A percentile compares a stretch with the other conserved stretches of the same genome.
phyloP scores from a whole-genome alignment of 2,329 filamentous ascomycete species.

The Scedosporium boydii region DNA sequence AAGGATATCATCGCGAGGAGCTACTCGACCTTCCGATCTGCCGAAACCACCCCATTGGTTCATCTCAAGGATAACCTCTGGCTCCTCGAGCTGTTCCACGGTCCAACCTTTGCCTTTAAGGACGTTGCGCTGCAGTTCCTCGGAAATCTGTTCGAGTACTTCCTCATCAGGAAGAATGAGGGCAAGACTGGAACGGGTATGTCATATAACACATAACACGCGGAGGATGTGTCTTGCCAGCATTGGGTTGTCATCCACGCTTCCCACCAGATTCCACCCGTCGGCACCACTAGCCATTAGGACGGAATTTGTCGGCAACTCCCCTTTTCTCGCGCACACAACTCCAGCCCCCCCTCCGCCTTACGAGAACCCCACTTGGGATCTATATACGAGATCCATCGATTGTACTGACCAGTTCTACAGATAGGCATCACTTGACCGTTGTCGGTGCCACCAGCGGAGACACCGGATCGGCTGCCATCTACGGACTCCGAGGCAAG shows the following conservation, averaged over 20 bases:
- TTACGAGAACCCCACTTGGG: neutral
- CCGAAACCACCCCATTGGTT: constrained; percentile 69
- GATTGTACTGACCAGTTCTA: constrained; percentile 15
- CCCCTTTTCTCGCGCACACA: neutral
- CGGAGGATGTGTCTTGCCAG: neutral
- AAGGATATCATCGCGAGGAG: constrained; percentile 74
- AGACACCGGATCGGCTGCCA: constrained; percentile 88
- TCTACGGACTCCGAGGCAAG: constrained; percentile 90
- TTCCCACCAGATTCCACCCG: neutral
- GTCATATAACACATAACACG: constrained; percentile 7
- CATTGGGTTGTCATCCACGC: neutral
- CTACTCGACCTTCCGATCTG: constrained; percentile 79
- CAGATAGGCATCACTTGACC: constrained; percentile 68
- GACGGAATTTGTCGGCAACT: neutral
- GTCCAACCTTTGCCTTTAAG: constrained; percentile 92
- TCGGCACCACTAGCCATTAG: neutral
- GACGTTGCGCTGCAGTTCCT: constrained; percentile 80
- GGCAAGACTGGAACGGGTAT: constrained; percentile 51
- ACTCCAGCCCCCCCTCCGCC: neutral
- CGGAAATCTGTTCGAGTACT: constrained; percentile 93
- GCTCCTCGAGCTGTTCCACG: constrained; percentile 90
- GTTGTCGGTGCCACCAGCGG: constrained; percentile 82
- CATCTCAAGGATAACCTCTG: constrained; percentile 67
- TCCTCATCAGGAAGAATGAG: constrained; percentile 63
- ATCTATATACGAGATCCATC: neutral